phyloP scores from a whole-genome alignment of 257 asterid species.

The Jaltomata sinuosa region DNA sequence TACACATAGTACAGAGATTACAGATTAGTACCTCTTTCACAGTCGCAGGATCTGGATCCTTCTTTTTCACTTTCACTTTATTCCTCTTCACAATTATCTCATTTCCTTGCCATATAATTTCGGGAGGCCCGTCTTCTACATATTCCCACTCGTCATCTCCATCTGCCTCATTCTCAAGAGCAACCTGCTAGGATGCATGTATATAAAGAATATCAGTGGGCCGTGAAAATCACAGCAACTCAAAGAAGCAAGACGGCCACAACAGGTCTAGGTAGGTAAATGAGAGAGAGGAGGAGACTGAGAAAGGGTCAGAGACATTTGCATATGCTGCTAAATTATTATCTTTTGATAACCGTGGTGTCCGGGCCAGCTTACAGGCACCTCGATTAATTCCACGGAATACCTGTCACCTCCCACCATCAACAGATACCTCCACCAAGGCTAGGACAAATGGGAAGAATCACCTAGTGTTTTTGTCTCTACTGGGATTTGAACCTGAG shows the following conservation, averaged over 20 bases:
- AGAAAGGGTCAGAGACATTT: background rate
- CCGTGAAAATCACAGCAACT: background rate
- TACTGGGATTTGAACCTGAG: too few species aligned
- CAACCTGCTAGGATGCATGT: constrained; percentile 28
- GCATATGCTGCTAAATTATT: background rate
- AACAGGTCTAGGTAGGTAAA: background rate
- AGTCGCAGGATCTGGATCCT: constrained; percentile 22
- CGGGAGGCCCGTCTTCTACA: constrained; percentile 94
- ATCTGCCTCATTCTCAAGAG: constrained; percentile 29
- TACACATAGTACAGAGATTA: background rate
- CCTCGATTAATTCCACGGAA: too few species aligned
- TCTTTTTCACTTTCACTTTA: constrained; percentile 69
- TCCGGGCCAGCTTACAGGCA: too few species aligned
- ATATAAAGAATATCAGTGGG: background rate
- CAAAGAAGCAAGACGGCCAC: background rate
- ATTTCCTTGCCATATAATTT: constrained; percentile 94
- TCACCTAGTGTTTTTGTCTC: too few species aligned
- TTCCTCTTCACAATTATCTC: constrained; percentile 94
- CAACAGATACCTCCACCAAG: too few species aligned
- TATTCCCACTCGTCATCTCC: constrained; percentile 81
- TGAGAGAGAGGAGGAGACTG: too few species aligned
- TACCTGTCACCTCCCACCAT: too few species aligned
- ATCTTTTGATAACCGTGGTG: too few species aligned
- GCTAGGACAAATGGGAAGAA: too few species aligned
- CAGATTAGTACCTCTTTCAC: constrained; percentile 42